Evolutionary conservation across 352 stramenopile species (phyloP), one percentile per base, ranked within the genome.

Genomic region (Pythium aristosporum): DNA sequence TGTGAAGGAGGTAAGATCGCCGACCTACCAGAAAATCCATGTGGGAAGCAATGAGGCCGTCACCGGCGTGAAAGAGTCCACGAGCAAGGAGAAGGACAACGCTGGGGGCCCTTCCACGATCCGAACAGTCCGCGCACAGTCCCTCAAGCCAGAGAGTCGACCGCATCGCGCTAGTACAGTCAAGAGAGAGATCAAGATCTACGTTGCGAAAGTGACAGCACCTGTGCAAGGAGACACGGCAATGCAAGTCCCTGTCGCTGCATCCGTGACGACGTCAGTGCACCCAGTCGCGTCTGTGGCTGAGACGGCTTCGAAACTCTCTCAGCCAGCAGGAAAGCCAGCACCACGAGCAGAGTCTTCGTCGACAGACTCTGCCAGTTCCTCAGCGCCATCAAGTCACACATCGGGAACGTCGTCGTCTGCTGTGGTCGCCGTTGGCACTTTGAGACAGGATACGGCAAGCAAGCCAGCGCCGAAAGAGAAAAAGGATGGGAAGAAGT

Each of bases 171-270:
- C 36, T n/a, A 39, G 21, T n/a, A n/a, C 25, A 28, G 10, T 23
- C 21, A 62, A 54, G 43, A 65, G 59, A 37, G 28, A 46, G 11
- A 34, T 44, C 25, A 67, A 67, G 52, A 25, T 67, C 1, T 67
- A 67, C 30, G 60, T 61, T 7, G 23, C 51, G 7, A 67, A 67
- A 28, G n/a, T 32, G 23, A 3, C 30, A 30, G 25, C 25, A 2
- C 28, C 21, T 16, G 16, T 16, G 23, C 48, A 54, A n/a, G 16
- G 9, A 20, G 39, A 7, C 18, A 46, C 39, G 39, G 39, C 15
- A 46, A 6, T 3, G 1, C 10, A 20, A 10, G 15, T 46, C 7
- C 48, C 12, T 41, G 37, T 49, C 13, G 37, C 16, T 46, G 39
- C 39, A 46, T n/a, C 39, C 1, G 5, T 3, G 11, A 20, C 18